phyloP scores from a whole-genome alignment of 2,329 filamentous ascomycete genomes.

The Cadophora luteo-olivacea region DNA sequence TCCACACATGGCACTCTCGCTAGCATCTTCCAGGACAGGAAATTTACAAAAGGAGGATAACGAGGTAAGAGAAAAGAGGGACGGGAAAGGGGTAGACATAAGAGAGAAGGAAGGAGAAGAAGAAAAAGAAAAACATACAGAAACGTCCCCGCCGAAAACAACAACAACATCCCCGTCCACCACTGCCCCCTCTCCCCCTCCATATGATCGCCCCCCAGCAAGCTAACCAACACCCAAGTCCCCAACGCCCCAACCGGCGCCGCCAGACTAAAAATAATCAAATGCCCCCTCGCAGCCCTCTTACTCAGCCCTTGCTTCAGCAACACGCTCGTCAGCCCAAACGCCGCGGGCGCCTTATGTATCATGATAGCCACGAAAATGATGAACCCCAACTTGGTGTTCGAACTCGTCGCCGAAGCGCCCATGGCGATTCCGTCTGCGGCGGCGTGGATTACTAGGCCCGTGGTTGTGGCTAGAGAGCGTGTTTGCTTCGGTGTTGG shows the following conservation, averaged over 20 bases:
- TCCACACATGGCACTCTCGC: too few relatives aligned
- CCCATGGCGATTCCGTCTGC: constrained; percentile 97
- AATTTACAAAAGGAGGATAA: neutral
- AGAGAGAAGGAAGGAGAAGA: neutral
- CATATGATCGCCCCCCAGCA: constrained; percentile 69
- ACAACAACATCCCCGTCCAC: constrained; percentile 89
- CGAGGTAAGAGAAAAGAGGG: too few relatives aligned
- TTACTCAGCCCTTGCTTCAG: constrained; percentile 92
- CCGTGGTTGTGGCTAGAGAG: constrained; percentile 83
- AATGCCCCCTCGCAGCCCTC: constrained; percentile 80
- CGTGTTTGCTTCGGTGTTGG: constrained; percentile 64
- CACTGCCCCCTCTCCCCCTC: constrained; percentile 66
- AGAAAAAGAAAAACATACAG: constrained; percentile 65
- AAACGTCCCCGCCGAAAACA: constrained; percentile 98
- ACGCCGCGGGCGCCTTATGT: constrained; percentile 95
- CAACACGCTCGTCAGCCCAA: constrained; percentile 88
- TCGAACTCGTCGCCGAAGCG: constrained; percentile 78
- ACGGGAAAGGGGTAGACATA: neutral
- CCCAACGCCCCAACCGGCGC: constrained; percentile 84
- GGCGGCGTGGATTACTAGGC: constrained; percentile 93
- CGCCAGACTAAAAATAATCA: constrained; percentile 90
- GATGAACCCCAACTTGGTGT: constrained; percentile 82
- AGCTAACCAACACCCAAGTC: constrained; percentile 81
- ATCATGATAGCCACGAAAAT: constrained; percentile 97
- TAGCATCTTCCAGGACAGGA: too few relatives aligned